Evolutionary conservation across 805 yeast genomes (phyloP).

Genomic region (Metschnikowia reukaufii): DNA sequence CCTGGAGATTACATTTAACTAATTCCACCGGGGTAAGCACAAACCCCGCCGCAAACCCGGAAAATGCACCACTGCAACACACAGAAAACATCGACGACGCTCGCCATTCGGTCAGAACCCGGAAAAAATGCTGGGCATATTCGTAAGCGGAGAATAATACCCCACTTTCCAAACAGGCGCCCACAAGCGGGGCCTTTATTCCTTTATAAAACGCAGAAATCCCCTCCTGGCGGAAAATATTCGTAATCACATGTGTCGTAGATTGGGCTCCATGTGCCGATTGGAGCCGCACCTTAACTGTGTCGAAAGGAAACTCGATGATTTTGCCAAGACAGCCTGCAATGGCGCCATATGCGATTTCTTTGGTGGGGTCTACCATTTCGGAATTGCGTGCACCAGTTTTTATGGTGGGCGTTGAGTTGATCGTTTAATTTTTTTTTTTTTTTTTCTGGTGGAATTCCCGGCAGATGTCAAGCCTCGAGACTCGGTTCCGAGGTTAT

Average conservation of each 20-base stretch:
- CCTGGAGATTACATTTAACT: conserved; percentile 85
- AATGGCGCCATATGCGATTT: conserved; percentile 49
- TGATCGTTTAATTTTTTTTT: background rate
- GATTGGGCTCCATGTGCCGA: conserved; percentile 47
- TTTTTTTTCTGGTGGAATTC: background rate
- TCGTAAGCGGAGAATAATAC: conserved; percentile 70
- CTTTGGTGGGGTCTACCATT: conserved; percentile 31
- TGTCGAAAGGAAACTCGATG: conserved; percentile 91
- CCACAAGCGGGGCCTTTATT: conserved; percentile 75
- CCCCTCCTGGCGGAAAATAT: conserved; percentile 71
- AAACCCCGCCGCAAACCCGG: conserved; percentile 81
- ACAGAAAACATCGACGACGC: conserved; percentile 12
- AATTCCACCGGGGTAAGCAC: conserved; percentile 91
- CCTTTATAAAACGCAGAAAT: conserved; percentile 67
- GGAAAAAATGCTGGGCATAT: conserved; percentile 20
- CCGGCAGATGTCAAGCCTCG: background rate
- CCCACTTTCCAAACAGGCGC: conserved; percentile 90
- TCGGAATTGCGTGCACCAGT: background rate
- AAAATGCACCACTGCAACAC: conserved; percentile 70
- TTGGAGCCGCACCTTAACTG: conserved; percentile 84
- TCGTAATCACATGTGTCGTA: conserved; percentile 62
- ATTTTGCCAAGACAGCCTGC: conserved; percentile 85
- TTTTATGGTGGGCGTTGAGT: background rate
- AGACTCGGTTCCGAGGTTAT: background rate
- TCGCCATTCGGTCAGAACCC: conserved; percentile 4